These are phyloP conservation scores for Phialemonium atrogriseum DNA, from an alignment of 2,329 filamentous ascomycete species.

Conservation along the genomic window DNA sequence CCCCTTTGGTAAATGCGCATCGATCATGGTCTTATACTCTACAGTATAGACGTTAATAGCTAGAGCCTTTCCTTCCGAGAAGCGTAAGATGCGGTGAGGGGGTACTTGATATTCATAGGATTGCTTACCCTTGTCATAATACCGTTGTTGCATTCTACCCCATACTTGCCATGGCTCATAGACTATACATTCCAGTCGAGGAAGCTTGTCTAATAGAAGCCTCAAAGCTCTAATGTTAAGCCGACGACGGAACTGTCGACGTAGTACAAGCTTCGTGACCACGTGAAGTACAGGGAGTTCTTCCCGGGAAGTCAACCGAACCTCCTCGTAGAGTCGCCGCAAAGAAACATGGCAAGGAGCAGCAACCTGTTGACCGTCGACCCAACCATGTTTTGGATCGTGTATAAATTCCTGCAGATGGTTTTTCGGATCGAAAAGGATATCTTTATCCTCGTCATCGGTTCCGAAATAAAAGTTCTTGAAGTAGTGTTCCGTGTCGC, in stretches of 20 bases:
- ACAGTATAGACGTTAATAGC: no score
- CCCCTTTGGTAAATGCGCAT: no score
- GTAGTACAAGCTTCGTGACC: constrained; percentile 22
- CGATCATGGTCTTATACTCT: no score
- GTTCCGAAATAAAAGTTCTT: constrained; percentile 11
- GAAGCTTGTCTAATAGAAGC: constrained; percentile 15
- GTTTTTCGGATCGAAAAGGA: no score
- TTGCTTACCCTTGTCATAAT: no score
- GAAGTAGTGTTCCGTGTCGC: background rate
- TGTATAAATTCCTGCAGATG: constrained; percentile 9
- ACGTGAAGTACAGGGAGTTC: constrained; percentile 15
- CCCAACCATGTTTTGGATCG: constrained; percentile 22
- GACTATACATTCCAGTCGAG: constrained; percentile 17
- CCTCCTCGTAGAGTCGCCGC: constrained; percentile 15
- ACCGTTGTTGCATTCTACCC: no score
- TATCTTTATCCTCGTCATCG: constrained; percentile 10
- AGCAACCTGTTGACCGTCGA: constrained; percentile 14
- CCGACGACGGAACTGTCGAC: constrained; percentile 23
- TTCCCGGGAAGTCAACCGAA: constrained; percentile 6
- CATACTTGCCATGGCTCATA: constrained; percentile 28
- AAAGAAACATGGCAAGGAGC: constrained; percentile 14
- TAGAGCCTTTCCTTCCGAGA: no score
- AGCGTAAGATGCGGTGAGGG: no score
- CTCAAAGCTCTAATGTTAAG: constrained; percentile 9
- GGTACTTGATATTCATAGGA: no score